Base-by-base conservation (phyloP, 192 early-diverging fungal genomes). In the Linnemannia schmuckeri region DNA sequence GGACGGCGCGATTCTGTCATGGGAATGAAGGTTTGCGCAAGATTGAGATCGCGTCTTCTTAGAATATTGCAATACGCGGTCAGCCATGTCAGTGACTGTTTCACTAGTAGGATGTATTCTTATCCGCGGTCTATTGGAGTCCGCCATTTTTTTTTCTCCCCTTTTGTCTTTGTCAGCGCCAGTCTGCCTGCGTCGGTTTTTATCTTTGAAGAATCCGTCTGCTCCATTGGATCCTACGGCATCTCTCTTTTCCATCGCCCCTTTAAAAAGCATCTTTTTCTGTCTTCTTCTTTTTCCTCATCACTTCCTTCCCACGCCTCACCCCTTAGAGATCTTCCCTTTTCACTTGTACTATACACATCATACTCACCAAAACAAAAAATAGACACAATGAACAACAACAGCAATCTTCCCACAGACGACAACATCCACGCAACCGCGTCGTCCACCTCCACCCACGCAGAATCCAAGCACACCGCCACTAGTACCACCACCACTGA, bases 191-290 rank as follows among this genome's bases (percentile, higher is more conserved):
- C 30, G 61, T 27, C 27, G 10, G 12, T 35, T 12, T 30, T 9
- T 66, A 7, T 27, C 30, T 33, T 27, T 52, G 49, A 52, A 52
- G 30, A 66, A 33, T 66, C 61, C 61, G 13, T 13, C 27, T 66
- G 61, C 61, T 66, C 61, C 61, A 66, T 66, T 66, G 61, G 61
- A 66, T 66, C 61, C 27, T 15, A 66, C 61, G 61, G 27, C 61
- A 66, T 27, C 55, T 10, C 55, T 30, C 24, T 66, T 15, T 12
- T 33, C 33, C 27, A 0, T 66, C 27, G 15, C 13, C 10, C 13
- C 3, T 8, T 24, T 30, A 33, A 10, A 24, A 70, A 30, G 9
- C n/a, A 6, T 20, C 27, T 27, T 44, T 17, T 42, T 47, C 52
- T 33, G 0, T 35, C 6, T 22, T 20, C 2, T 44, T 15, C 47